phyloP scores from a whole-genome alignment of 495 filamentous ascomycete genomes.

The Neurospora sp. region DNA sequence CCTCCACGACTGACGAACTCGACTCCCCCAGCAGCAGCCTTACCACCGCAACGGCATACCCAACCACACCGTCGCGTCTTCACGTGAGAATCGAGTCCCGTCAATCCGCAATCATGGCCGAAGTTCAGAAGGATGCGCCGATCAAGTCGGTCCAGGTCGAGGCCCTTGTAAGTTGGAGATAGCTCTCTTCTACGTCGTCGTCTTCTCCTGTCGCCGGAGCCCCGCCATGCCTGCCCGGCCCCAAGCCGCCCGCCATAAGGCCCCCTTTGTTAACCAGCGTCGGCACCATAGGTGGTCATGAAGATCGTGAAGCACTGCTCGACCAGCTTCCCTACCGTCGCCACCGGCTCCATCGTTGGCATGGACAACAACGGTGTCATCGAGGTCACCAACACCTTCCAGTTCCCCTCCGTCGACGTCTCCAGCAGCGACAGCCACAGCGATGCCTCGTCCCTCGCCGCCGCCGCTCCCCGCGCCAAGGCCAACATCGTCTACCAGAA shows the following conservation, averaged over 20 bases:
- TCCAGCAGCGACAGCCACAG: conserved; percentile 64
- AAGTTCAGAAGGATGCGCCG: conserved; percentile 47
- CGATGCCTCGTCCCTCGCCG: conserved; percentile 65
- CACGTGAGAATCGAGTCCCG: background rate
- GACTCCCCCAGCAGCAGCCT: conserved; percentile 1
- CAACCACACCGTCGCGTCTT: conserved; percentile 1
- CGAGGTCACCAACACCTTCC: conserved; percentile 89
- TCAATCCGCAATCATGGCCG: conserved; percentile 27
- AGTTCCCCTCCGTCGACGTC: conserved; percentile 79
- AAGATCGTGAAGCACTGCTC: conserved; percentile 93
- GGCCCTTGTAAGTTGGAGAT: conserved; percentile 50
- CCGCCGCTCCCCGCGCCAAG: conserved; percentile 85
- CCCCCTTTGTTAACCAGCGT: conserved; percentile 8
- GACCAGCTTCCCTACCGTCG: conserved; percentile 74
- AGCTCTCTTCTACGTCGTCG: background rate
- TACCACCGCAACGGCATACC: background rate
- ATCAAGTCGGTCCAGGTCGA: conserved; percentile 76
- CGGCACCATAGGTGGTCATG: conserved; percentile 66
- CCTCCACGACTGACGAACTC: conserved; percentile 1
- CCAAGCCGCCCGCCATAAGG: conserved; percentile 5
- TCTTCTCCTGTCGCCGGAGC: background rate
- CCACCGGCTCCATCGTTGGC: conserved; percentile 83
- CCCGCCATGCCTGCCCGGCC: conserved; percentile 12
- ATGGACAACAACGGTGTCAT: conserved; percentile 80
- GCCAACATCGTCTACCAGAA: conserved; percentile 80